These are phyloP conservation scores for Antrodiella citrinella DNA, from an alignment of 768 basidiomycete species.

Conservation along the genomic window DNA sequence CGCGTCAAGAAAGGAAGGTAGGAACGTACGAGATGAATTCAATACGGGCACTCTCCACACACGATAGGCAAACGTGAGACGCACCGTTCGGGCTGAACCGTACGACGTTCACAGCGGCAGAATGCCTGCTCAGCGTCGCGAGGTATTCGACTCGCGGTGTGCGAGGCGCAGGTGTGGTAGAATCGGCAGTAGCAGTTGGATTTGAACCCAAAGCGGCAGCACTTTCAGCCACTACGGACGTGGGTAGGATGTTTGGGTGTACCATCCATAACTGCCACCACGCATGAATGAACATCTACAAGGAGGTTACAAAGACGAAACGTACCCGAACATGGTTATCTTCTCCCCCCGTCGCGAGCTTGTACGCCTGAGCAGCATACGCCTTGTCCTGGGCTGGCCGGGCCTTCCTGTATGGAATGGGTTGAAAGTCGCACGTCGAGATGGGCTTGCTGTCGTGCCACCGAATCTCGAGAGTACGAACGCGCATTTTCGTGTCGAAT, in stretches of 20 bases:
- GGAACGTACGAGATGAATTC: too few species aligned
- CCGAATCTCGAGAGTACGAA: constrained; percentile 86
- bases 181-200: too few species aligned
- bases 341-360: constrained; percentile 90
- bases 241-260: constrained; percentile 79
- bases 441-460: constrained; percentile 97
- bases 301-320: constrained; percentile 12
- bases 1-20: constrained; percentile 7
- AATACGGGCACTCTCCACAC: neutral
- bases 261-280: constrained; percentile 83
- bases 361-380: constrained; percentile 70
- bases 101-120: constrained; percentile 93
- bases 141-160: constrained; percentile 94
- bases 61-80: constrained; percentile 15
- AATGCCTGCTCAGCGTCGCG: constrained; percentile 87
- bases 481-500: constrained; percentile 50
- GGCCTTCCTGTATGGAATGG: constrained; percentile 72
- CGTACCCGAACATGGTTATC: constrained; percentile 95
- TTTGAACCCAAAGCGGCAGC: too few species aligned
- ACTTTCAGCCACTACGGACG: constrained; percentile 37
- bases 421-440: constrained; percentile 95
- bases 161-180: constrained; percentile 31
- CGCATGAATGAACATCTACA: neutral
- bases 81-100: constrained; percentile 91
- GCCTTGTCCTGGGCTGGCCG: constrained; percentile 50